Evolutionary conservation across 129 eudicot species (phyloP), one percentile per base, ranked within the genome.

Genomic region (Heracleum sosnowskyi): DNA sequence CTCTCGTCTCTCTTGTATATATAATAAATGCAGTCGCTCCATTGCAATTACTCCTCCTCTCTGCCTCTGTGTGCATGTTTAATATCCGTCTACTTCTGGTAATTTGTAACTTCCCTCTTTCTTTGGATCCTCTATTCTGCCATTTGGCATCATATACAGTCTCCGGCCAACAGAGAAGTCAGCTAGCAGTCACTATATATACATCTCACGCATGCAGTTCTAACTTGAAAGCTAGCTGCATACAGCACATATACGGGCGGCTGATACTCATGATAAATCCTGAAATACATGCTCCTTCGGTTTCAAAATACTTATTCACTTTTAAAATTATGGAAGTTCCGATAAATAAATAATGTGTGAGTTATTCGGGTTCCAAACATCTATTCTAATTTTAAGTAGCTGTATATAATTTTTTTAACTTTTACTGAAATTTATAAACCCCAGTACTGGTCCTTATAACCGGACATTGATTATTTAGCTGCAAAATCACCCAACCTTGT

Each of bases 21-120:
- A 16, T 33, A 35, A 69, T 69, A 35, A 69, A 69, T 69, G 74
- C 74, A 69, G 74, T 33, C 35, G 40, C 74, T 69, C 74, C 74
- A 13, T 69, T 69, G 74, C 45, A 69, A 69, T 69, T 31, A 69
- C 74, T 69, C 5, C 74, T 69, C 24, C 74, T 34, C 73, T 35
- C 36, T 55, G 29, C 64, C 29, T 7, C 4, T 24, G 24, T 49
- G 28, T 34, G 40, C 74, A 24, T 44, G 47, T 44, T 44, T 44
- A 44, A 11, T 44, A 1, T 41, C 45, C 11, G 15, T 6, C 17
- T 44, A 11, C 47, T 44, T 37, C 40, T 2, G 16, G 12, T 11
- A 1, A 9, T 42, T 11, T 1, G 46, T 11, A 44, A 44, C 47
- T 44, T 44, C 11, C 47, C 47, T 44, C 47, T 44, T 44, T 44